Base-by-base conservation (phyloP, 805 yeast genomes). In the Saturnispora zaruensis region DNA sequence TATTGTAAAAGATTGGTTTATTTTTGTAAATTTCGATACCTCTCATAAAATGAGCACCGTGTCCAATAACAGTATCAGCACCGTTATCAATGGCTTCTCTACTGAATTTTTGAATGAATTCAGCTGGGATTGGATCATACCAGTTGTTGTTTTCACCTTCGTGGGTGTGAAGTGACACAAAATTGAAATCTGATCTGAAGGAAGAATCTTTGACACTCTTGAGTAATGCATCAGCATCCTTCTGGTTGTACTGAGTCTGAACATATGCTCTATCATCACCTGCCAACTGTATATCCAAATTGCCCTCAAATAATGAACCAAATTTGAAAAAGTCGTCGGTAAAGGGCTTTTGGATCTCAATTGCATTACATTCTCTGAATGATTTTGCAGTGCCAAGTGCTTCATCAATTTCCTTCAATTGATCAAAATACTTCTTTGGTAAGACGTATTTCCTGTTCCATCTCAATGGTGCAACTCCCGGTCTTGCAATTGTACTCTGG, bases 141-240 rank as follows among this genome's bases (percentile, higher is more conserved):
- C 70, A 55, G 57, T 66, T 60, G 60, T 66, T 58, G 52, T 53
- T 54, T 49, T 57, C 55, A 44, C 65, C 65, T 49, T 58, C 66
- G 42, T 61, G 65, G 13, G 65, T 61, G 46, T 61, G 65, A 8
- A 60, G 41, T 2, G 62, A 51, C 24, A 61, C 59, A 46, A 61
- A 55, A 47, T 60, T 60, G 48, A 58, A 53, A 46, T 61, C 60
- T 3, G 62, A 57, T 57, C 67, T 56, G 49, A 52, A 55, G 16
- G 53, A 55, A 34, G 59, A 41, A 51, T 58, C 61, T 49, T 58
- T 59, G 6, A 56, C 51, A 46, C 60, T 55, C 44, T 50, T 60
- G n/a, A 59, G 40, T 36, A 58, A 46, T 26, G 53, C 60, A 11
- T 51, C 53, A 23, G 58, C 62, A 54, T 57, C 63, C 7, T 40